Percentiles rank a stretch among this genome's conserved stretches.
Conservation (phyloP, 2,329 filamentous ascomycete genomes). For the Fusarium setosum region DNA sequence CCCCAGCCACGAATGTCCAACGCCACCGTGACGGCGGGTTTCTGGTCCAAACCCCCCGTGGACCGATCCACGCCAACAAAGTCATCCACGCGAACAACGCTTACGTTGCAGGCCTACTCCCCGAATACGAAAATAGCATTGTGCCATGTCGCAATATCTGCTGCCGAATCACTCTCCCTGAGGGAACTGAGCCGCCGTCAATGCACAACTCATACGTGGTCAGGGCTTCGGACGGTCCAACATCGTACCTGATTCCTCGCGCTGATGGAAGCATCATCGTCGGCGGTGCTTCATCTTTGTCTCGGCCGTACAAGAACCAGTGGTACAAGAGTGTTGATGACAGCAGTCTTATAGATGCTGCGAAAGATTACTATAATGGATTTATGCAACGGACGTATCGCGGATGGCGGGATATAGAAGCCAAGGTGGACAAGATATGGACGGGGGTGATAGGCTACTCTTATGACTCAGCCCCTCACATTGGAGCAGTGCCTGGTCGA, state of each 20-base stretch:
- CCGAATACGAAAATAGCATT: slow-evolving; percentile 31
- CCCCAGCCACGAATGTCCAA: slow-evolving; percentile 35
- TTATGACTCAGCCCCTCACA: slow-evolving; percentile 54
- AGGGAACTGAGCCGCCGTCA: not conserved
- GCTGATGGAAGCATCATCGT: slow-evolving; percentile 13
- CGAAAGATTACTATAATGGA: slow-evolving; percentile 52
- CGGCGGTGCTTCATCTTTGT: slow-evolving; percentile 5
- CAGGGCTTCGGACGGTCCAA: not conserved
- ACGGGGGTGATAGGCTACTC: slow-evolving; percentile 56
- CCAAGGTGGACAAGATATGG: slow-evolving; percentile 47
- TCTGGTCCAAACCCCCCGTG: slow-evolving; percentile 31
- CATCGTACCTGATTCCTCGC: slow-evolving; percentile 9
- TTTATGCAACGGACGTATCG: slow-evolving; percentile 61
- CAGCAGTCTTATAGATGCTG: not conserved
- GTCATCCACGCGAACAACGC: slow-evolving; percentile 46
- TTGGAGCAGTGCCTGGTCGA: slow-evolving; percentile 54
- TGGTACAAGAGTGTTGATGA: slow-evolving; percentile 14
- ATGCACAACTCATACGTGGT: slow-evolving; percentile 6
- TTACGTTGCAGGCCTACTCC: slow-evolving; percentile 41
- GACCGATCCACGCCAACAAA: slow-evolving; percentile 25
- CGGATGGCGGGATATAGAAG: slow-evolving; percentile 59
- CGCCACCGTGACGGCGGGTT: not conserved
- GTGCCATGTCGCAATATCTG: not conserved
- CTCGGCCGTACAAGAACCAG: not conserved
- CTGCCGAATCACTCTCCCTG: not conserved